Percentiles rank a stretch among this genome's conserved stretches.
These are phyloP conservation scores for Panus rudis DNA, from an alignment of 768 basidiomycete genomes.

Conservation along the genomic window DNA sequence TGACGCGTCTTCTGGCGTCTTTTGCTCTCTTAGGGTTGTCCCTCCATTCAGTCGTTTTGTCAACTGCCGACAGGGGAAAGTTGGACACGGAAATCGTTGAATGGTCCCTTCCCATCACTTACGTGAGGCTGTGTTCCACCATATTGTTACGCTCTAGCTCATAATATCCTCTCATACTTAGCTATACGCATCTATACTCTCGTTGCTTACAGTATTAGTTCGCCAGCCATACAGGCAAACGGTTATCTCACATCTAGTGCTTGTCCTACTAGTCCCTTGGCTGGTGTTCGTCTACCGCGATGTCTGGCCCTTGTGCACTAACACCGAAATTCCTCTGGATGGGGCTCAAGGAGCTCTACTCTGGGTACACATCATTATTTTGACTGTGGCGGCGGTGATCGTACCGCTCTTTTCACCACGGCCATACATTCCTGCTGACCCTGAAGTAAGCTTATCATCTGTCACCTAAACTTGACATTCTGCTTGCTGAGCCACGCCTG, in stretches of 20 bases:
- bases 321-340: conserved; percentile 25
- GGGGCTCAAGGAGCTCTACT: conserved; percentile 22
- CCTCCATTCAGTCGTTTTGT: neutral
- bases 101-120: too few relatives aligned
- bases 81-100: too few relatives aligned
- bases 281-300: conserved; percentile 24
- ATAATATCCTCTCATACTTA: too few relatives aligned
- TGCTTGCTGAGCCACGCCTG: neutral
- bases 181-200: too few relatives aligned
- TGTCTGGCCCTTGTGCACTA: conserved; percentile 31
- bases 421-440: conserved; percentile 30
- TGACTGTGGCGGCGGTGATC: conserved; percentile 24
- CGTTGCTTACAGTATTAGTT: too few relatives aligned
- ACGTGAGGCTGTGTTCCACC: too few relatives aligned
- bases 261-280: neutral
- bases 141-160: too few relatives aligned
- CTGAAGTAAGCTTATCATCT: conserved; percentile 13
- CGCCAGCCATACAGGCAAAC: too few relatives aligned
- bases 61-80: too few relatives aligned
- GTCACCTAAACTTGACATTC: neutral
- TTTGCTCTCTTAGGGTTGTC: neutral
- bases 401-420: conserved; percentile 30
- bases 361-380: conserved; percentile 29
- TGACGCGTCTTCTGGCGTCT: neutral
- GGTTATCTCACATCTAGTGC: conserved; percentile 5